Evolutionary conservation across 768 basidiomycete species (phyloP), one percentile per base, ranked within the genome.

Genomic region (Neoboletus magnificus): DNA sequence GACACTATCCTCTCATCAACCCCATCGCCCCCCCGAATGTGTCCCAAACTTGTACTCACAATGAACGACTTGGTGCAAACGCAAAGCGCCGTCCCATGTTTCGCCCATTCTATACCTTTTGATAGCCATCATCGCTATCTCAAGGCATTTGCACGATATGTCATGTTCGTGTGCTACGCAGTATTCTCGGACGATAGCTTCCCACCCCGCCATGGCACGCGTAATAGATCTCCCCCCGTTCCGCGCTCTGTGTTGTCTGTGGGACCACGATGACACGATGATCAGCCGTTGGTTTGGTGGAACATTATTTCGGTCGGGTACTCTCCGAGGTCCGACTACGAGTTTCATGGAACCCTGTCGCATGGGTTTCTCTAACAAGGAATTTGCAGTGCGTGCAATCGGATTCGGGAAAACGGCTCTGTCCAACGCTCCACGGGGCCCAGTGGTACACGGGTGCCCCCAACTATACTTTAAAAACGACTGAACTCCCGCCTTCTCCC

Each of bases 391-490:
- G 46, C 47, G 49, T 52, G 59, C 16, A 22, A 18, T 23, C 16
- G 11, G 3, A 3, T 6, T 13, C n/a, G 3, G 8, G 1, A 8
- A 29, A 16, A 22, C 29, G 3, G 40, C 43, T 9, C 55, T 6
- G 13, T 27, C 11, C 16, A 22, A 16, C 8, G 2, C 5, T 8
- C 7, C 55, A 48, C n/a, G 27, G 41, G 61, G 22, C n/a, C 8
- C 23, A 29, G 18, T 7, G 10, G 25, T n/a, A 32, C 23, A 10
- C 52, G 54, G 48, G 41, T 47, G 52, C 54, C 20, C 18, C 9
- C 45, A 1, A 11, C 20, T 53, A 11, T 3, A 5, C 10, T 13
- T 57, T 58, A 52, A 68, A 62, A 40, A 30, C 13, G 9, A 10
- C 36, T 2, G 6, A 4, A 20, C 16, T 27, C 29, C 37, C 23